Conservation (phyloP, 2,329 filamentous ascomycete species). For the Neofusicoccum laricinum region DNA sequence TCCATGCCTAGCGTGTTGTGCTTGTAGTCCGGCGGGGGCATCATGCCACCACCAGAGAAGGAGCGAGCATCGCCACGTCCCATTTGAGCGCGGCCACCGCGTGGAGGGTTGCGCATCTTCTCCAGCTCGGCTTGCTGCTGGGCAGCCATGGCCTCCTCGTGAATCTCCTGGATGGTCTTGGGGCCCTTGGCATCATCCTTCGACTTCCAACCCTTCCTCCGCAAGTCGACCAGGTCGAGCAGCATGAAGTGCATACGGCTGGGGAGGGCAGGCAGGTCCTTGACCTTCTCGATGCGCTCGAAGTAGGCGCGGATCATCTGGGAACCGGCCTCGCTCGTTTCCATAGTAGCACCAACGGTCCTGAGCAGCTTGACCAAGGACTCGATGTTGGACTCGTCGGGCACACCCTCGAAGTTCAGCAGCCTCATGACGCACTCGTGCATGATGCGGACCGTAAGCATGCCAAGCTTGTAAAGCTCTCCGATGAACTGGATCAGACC, state of each 20-base stretch:
- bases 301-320: slow-evolving; percentile 94
- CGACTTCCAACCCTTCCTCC: slow-evolving; percentile 72
- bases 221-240: slow-evolving; percentile 86
- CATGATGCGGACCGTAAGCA: slow-evolving; percentile 99
- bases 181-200: slow-evolving; percentile 93
- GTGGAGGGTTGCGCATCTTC: slow-evolving; percentile 56
- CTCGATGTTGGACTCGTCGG: slow-evolving; percentile 95
- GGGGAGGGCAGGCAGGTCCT: slow-evolving; percentile 70
- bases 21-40: slow-evolving; percentile 66
- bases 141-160: slow-evolving; percentile 74
- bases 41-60: slow-evolving; percentile 70
- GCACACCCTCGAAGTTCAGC: slow-evolving; percentile 88
- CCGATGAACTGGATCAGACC: slow-evolving; percentile 99
- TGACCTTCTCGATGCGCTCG: slow-evolving; percentile 76
- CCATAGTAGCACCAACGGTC: slow-evolving; percentile 86
- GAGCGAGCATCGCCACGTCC: slow-evolving; percentile 86
- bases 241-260: slow-evolving; percentile 96
- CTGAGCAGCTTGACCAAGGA: slow-evolving; percentile 88
- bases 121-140: slow-evolving; percentile 77
- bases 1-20: slow-evolving; percentile 86
- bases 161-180: slow-evolving; percentile 92
- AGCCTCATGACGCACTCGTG: slow-evolving; percentile 98
- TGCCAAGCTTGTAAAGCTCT: slow-evolving; percentile 96
- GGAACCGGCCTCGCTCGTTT: slow-evolving; percentile 73
- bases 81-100: slow-evolving; percentile 64